phyloP scores from a whole-genome alignment of 225 moss, liverwort and hornwort genomes.

The Neckera pumila region DNA sequence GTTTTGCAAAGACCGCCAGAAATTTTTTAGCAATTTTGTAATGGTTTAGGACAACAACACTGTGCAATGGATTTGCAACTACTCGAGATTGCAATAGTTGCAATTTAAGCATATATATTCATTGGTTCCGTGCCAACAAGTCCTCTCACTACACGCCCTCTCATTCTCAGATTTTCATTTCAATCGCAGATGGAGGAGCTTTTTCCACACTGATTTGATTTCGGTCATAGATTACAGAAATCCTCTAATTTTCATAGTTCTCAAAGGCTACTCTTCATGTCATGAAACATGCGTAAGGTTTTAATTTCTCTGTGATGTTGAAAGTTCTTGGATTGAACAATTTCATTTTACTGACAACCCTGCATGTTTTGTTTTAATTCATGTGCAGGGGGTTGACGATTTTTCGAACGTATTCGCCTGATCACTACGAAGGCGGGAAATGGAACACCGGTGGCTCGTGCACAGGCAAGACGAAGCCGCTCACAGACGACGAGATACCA shows the following conservation, averaged over 20 bases:
- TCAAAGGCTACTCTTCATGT: not conserved
- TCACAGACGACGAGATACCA: conserved; percentile 5
- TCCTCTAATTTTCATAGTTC: not conserved
- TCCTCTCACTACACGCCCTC: not conserved
- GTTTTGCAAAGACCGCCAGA: not conserved
- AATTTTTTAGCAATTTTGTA: not conserved
- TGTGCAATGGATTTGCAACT: not conserved
- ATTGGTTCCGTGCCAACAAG: not conserved
- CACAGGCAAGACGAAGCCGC: conserved; percentile 62
- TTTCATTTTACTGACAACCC: not conserved
- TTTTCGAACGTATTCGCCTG: conserved; percentile 66
- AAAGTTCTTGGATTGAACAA: not conserved
- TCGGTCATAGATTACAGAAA: not conserved
- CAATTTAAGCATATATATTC: not conserved
- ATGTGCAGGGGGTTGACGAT: conserved; percentile 56
- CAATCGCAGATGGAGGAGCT: not conserved
- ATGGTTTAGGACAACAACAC: not conserved
- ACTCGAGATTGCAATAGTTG: not conserved
- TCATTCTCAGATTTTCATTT: not conserved
- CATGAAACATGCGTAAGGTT: not conserved
- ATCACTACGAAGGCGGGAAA: conserved; percentile 69
- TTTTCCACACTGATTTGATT: not conserved
- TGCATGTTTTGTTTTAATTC: not conserved
- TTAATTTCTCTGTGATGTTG: not conserved
- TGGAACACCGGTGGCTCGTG: conserved; percentile 93